A percentile compares a stretch with the other conserved stretches of the same genome.
phyloP scores from a whole-genome alignment of 441 rosid species.

The Monsonia emarginata region DNA sequence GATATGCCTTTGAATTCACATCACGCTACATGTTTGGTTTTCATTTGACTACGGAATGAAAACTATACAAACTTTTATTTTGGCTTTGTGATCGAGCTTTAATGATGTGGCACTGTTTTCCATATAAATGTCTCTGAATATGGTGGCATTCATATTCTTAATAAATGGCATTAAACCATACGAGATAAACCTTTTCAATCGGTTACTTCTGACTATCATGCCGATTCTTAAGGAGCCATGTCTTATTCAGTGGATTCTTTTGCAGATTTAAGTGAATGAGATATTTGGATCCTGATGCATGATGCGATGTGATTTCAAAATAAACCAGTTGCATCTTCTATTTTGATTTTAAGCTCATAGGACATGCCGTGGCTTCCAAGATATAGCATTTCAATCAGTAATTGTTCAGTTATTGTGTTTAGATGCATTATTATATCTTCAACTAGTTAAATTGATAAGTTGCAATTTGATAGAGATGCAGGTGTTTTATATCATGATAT shows the following conservation, averaged over 20 bases:
- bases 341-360: background rate
- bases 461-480: background rate
- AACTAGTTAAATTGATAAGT: background rate
- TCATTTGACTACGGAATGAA: background rate
- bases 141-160: background rate
- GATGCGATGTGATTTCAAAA: background rate
- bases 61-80: background rate
- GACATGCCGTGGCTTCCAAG: background rate
- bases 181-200: background rate
- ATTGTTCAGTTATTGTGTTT: background rate
- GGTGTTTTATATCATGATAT: background rate
- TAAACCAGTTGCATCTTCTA: background rate
- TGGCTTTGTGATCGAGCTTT: background rate
- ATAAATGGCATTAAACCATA: background rate
- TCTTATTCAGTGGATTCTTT: background rate
- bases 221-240: background rate
- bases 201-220: background rate
- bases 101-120: background rate
- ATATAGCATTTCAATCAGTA: background rate
- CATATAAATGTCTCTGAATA: background rate
- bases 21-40: background rate
- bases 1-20: constrained; percentile 4
- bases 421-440: background rate
- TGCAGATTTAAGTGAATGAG: background rate
- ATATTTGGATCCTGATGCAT: background rate